Conservation (phyloP, 2,329 filamentous ascomycete genomes). For the Cladophialophora carrionii region DNA sequence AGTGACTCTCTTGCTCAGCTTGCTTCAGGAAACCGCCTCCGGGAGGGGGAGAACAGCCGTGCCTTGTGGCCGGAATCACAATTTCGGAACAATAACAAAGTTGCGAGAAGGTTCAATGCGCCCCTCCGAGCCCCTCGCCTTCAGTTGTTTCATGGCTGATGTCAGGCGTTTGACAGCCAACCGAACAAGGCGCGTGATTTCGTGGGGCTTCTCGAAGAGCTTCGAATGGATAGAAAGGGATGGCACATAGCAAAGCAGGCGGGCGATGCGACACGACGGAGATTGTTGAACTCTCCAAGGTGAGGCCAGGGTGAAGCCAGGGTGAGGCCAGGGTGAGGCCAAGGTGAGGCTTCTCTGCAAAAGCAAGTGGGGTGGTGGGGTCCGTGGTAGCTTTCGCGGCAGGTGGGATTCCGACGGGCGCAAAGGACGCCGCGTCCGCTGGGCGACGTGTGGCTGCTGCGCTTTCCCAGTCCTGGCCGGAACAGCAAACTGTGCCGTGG, state of each 20-base stretch:
- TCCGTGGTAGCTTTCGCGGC: conserved; percentile 23
- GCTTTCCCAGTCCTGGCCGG: conserved; percentile 16
- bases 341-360: conserved; percentile 22
- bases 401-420: conserved; percentile 34
- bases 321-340: background rate
- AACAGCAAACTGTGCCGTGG: conserved; percentile 14
- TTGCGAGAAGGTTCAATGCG: background rate
- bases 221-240: background rate
- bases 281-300: conserved; percentile 29
- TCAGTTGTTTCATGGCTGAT: conserved; percentile 11
- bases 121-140: conserved; percentile 20
- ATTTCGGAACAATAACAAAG: conserved; percentile 7
- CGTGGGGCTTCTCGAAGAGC: conserved; percentile 29
- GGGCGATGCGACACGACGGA: conserved; percentile 30
- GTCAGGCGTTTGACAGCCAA: conserved; percentile 19
- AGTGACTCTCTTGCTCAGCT: background rate
- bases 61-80: background rate
- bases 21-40: background rate
- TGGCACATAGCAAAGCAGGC: conserved; percentile 15
- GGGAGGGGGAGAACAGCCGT: background rate
- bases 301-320: conserved; percentile 5
- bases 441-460: conserved; percentile 14
- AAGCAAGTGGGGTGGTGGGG: conserved; percentile 24
- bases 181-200: conserved; percentile 17
- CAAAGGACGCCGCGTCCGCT: conserved; percentile 27